These are phyloP conservation scores for Eucommia ulmoides DNA, from an alignment of 257 asterid species.

Conservation along the genomic window DNA sequence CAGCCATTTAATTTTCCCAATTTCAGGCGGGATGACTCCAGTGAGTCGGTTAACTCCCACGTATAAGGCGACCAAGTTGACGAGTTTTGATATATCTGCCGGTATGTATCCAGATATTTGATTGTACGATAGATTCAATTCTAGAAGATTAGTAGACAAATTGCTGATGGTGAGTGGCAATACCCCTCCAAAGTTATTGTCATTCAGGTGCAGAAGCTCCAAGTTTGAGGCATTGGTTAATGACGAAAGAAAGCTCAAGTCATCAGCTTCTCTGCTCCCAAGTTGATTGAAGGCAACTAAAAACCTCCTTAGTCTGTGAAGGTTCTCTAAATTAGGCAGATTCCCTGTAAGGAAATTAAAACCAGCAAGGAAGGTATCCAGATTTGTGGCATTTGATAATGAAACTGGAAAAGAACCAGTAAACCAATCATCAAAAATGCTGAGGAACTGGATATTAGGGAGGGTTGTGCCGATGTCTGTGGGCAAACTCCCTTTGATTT, in stretches of 20 bases:
- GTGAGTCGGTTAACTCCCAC: conserved; percentile 15
- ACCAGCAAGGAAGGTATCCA: conserved; percentile 6
- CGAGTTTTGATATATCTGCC: conserved; percentile 17
- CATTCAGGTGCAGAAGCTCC: conserved; percentile 2
- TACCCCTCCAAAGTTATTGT: conserved; percentile 20
- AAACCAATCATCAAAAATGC: conserved; percentile 13
- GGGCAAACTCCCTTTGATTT: conserved; percentile 13
- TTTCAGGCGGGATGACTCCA: conserved; percentile 17
- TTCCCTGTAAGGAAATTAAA: conserved; percentile 10
- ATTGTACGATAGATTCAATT: conserved; percentile 11
- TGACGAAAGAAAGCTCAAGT: conserved; percentile 14
- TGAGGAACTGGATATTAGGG: conserved; percentile 11
- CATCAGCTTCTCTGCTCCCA: conserved; percentile 10
- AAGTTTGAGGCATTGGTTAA: conserved; percentile 23
- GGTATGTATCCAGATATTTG: conserved; percentile 30
- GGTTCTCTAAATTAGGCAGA: conserved; percentile 14
- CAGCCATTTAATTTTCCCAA: conserved; percentile 16
- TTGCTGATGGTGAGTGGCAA: conserved; percentile 24
- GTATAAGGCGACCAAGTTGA: conserved; percentile 7
- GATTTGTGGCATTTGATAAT: conserved; percentile 11
- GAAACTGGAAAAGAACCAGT: conserved; percentile 14
- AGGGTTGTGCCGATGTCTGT: conserved; percentile 11
- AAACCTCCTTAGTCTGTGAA: conserved; percentile 7
- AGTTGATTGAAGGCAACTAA: conserved; percentile 6
- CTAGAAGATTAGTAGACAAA: conserved; percentile 15